Percentiles rank a stretch among this genome's conserved stretches.
Conservation (phyloP, 2,329 filamentous ascomycete species). For the Aspergillus sp. region DNA sequence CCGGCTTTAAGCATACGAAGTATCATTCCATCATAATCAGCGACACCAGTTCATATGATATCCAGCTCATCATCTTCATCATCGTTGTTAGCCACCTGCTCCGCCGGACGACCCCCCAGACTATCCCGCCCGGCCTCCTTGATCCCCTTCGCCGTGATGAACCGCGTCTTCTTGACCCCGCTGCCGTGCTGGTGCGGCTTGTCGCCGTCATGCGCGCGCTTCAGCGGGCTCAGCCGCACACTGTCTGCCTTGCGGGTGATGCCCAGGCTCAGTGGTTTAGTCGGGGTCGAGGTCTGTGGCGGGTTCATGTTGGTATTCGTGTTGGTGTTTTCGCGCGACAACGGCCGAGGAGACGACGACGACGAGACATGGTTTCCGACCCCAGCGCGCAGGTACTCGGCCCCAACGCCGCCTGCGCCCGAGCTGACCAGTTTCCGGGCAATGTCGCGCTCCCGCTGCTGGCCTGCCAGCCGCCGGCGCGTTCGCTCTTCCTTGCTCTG, state of each 20-base stretch:
- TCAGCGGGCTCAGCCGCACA: conserved; percentile 33
- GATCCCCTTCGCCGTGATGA: conserved; percentile 68
- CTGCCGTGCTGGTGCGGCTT: conserved; percentile 22
- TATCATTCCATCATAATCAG: no score
- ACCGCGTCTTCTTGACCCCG: conserved; percentile 60
- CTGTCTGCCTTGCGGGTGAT: conserved; percentile 27
- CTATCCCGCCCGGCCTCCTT: conserved; percentile 68
- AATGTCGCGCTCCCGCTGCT: conserved; percentile 38
- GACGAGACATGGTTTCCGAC: conserved; percentile 12
- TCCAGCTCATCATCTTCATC: conserved; percentile 44
- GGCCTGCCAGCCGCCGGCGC: conserved; percentile 33
- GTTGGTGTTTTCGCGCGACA: conserved; percentile 1
- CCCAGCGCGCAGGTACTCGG: conserved; percentile 36
- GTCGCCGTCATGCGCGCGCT: conserved; percentile 28
- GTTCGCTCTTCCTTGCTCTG: conserved; percentile 35
- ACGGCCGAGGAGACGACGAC: no score
- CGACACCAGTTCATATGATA: conserved; percentile 35
- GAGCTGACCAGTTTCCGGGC: conserved; percentile 31
- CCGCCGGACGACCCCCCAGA: conserved; percentile 45
- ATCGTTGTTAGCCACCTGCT: conserved; percentile 41
- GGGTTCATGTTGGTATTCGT: conserved; percentile 6
- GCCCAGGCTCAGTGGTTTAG: conserved; percentile 15
- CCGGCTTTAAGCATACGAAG: no score
- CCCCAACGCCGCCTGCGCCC: conserved; percentile 28
- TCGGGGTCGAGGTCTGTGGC: conserved; percentile 7